Percentiles rank a stretch among this genome's conserved stretches.
These are phyloP conservation scores for Penicillium sp. DNA, from an alignment of 2,329 filamentous ascomycete species.

Conservation along the genomic window DNA sequence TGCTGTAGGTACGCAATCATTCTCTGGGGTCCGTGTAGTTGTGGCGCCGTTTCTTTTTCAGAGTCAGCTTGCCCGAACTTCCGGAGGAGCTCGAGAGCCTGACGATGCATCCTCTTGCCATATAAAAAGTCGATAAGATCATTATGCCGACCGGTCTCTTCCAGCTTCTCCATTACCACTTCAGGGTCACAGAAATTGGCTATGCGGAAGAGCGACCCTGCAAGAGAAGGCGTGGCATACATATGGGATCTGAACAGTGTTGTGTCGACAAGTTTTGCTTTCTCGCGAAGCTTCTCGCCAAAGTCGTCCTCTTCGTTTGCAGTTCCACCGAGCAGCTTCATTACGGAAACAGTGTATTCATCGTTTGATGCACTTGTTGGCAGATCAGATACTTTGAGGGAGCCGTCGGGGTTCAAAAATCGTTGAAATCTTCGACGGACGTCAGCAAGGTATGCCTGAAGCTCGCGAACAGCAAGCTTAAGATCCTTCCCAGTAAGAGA, in stretches of 20 bases:
- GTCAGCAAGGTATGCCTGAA: slow-evolving; percentile 87
- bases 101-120: slow-evolving; percentile 88
- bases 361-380: slow-evolving; percentile 40
- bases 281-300: slow-evolving; percentile 72
- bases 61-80: slow-evolving; percentile 72
- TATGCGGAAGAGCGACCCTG: slow-evolving; percentile 88
- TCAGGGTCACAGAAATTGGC: slow-evolving; percentile 97
- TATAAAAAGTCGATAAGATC: slow-evolving; percentile 98
- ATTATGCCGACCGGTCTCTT: slow-evolving; percentile 85
- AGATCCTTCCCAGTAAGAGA: slow-evolving; percentile 77
- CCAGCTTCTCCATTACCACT: slow-evolving; percentile 89
- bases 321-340: slow-evolving; percentile 52
- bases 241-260: slow-evolving; percentile 94
- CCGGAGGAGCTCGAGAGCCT: slow-evolving; percentile 80
- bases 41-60: slow-evolving; percentile 46
- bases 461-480: slow-evolving; percentile 76
- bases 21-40: slow-evolving; percentile 78
- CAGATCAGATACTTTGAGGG: slow-evolving; percentile 42
- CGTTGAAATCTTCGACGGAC: slow-evolving; percentile 71
- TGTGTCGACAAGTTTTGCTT: slow-evolving; percentile 87
- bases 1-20: slow-evolving; percentile 91
- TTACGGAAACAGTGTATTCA: slow-evolving; percentile 50
- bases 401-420: slow-evolving; percentile 64
- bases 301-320: slow-evolving; percentile 63
- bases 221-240: slow-evolving; percentile 84